Conservation (phyloP, 306 rosid species). For the Geum urbanum region DNA sequence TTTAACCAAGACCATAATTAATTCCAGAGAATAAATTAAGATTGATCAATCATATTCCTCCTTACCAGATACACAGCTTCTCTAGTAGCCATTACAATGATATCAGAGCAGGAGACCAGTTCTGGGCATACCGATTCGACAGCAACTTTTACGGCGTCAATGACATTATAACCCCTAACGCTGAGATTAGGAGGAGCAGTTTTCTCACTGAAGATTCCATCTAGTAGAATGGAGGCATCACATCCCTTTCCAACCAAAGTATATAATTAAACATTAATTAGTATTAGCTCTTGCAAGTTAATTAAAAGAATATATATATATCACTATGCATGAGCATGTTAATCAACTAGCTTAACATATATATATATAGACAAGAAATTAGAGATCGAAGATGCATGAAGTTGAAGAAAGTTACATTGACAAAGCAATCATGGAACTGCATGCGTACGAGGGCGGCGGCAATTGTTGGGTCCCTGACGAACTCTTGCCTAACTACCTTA, state of each 20-base stretch:
- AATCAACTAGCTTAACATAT: no score
- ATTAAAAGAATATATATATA: no score
- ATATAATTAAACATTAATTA: background rate
- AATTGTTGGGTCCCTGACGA: background rate
- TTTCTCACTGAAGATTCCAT: constrained; percentile 37
- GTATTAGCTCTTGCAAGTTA: background rate
- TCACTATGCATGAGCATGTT: no score
- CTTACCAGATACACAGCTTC: constrained; percentile 30
- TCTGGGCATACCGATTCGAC: constrained; percentile 24
- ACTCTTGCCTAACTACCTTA: background rate
- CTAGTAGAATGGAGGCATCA: constrained; percentile 40
- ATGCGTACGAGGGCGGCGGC: constrained; percentile 39
- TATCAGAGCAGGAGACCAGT: constrained; percentile 39
- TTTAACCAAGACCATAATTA: background rate
- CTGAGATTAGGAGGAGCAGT: constrained; percentile 33
- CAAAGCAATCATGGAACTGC: constrained; percentile 49
- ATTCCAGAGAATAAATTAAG: background rate
- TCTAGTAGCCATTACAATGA: constrained; percentile 36
- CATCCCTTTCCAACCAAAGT: constrained; percentile 30
- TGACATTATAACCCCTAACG: constrained; percentile 32
- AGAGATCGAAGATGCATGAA: background rate
- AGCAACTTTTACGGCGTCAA: constrained; percentile 23
- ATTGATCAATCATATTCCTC: background rate
- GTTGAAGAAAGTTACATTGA: constrained; percentile 15
- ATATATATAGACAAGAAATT: background rate